Conservation (phyloP, 495 filamentous ascomycete species). For the Penicillium turbatum region DNA sequence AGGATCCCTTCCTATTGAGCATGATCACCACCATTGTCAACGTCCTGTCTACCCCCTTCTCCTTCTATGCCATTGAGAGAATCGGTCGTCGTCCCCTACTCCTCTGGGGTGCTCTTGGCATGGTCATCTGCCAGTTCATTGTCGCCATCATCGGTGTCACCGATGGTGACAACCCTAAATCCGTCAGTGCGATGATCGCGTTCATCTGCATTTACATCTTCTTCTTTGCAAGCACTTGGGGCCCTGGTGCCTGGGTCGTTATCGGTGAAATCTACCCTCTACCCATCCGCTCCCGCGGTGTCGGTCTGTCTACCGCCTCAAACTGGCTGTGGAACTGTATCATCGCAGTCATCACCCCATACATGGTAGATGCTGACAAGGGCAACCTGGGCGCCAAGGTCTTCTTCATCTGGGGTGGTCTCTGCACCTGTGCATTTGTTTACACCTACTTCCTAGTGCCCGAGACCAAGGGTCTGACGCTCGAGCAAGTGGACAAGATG, state of each 20-base stretch:
- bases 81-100: conserved; percentile 81
- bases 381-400: conserved; percentile 72
- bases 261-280: conserved; percentile 87
- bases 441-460: conserved; percentile 79
- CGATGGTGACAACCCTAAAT: conserved; percentile 43
- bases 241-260: conserved; percentile 71
- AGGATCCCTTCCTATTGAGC: conserved; percentile 71
- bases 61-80: conserved; percentile 78
- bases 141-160: conserved; percentile 71
- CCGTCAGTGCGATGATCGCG: conserved; percentile 65
- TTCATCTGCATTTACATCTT: conserved; percentile 73
- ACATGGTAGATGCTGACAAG: conserved; percentile 62
- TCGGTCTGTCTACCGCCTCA: conserved; percentile 73
- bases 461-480: conserved; percentile 82
- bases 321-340: conserved; percentile 88
- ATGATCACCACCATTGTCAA: conserved; percentile 84
- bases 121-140: conserved; percentile 83
- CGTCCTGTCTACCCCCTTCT: conserved; percentile 73
- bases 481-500: conserved; percentile 89
- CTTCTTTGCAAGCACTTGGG: conserved; percentile 78
- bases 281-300: conserved; percentile 75
- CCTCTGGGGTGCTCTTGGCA: conserved; percentile 70
- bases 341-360: conserved; percentile 73
- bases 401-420: conserved; percentile 80
- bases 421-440: conserved; percentile 60